These are phyloP conservation scores for Diaporthe citri DNA, from an alignment of 2,329 filamentous ascomycete genomes.

Conservation along the genomic window DNA sequence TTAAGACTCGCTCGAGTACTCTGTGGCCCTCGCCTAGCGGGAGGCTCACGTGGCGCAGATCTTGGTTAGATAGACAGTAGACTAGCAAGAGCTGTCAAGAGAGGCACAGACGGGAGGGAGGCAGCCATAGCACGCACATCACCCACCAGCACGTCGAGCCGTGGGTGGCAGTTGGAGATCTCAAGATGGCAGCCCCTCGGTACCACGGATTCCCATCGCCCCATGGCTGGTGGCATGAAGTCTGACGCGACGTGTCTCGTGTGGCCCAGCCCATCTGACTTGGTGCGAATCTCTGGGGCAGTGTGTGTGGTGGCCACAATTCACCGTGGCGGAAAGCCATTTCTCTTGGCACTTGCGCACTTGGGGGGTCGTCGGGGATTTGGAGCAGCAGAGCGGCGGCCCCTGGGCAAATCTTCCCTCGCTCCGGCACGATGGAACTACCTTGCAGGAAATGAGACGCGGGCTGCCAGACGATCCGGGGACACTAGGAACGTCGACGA, in stretches of 20 bases:
- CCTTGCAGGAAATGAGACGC: constrained; percentile 30
- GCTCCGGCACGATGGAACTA: constrained; percentile 28
- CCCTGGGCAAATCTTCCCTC: not conserved
- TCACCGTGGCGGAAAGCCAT: constrained; percentile 19
- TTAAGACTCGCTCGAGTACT: constrained; percentile 23
- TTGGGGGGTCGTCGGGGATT: not conserved
- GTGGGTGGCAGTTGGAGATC: not conserved
- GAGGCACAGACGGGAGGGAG: constrained; percentile 29
- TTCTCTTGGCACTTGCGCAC: constrained; percentile 4
- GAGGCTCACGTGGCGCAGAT: constrained; percentile 7
- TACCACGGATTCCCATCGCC: not conserved
- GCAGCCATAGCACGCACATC: not conserved
- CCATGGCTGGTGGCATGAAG: not conserved
- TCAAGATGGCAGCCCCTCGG: constrained; percentile 12
- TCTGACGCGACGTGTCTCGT: constrained; percentile 27
- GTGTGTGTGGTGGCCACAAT: not conserved
- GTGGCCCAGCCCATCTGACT: not conserved
- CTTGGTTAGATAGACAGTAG: not conserved
- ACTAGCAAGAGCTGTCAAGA: constrained; percentile 8
- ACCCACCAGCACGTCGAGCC: not conserved
- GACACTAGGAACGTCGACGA: not conserved
- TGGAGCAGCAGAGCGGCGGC: constrained; percentile 3
- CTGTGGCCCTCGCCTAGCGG: not conserved
- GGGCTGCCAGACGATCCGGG: constrained; percentile 28
- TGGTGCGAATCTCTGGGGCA: not conserved